Evolutionary conservation across 192 early-diverging fungal genomes (phyloP), one percentile per base, ranked within the genome.

Genomic region (Coemansia sp.): DNA sequence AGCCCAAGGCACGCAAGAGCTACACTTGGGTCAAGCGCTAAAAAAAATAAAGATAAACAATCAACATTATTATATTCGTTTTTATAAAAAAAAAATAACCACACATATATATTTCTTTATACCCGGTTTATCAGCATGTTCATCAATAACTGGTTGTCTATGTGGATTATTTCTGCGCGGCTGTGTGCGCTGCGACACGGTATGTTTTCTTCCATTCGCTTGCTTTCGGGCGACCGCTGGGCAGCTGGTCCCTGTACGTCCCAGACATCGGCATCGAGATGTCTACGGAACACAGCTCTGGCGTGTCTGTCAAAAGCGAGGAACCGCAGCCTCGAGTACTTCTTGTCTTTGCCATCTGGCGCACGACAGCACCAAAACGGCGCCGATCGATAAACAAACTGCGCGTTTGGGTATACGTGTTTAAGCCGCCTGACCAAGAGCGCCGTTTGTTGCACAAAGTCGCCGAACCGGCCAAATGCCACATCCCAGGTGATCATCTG

Each of bases 1-100:
- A 95, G 75, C 90, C 90, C 28, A 93, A 92, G 84, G 93, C 94
- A n/a, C 87, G 96, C 69, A 92, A 92, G 77, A 90, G 89, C 83
- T 91, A 91, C 78, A 91, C 91, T 18, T 95, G 94, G 86, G 86
- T 87, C 68, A 87, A 87, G 75, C 84, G 86, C 52, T 87, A 76
- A 73, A 17, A 30, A 48, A 28, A 50, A 10, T 10, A 38, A 38
- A 38, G 36, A 38, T 38, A 7, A 38, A 7, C 10, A 7, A 38
- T 38, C 36, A 7, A 18, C 38, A 36, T 40, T 60, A 22, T 58
- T 45, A 60, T 52, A 32, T 36, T 64, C 11, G 5, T 5, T 22
- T 50, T 50, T 5, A 8, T 16, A 22, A 8, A 50, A 16, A 40
- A 42, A 61, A 61, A 42, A 60, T 38, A 60, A 30, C 8, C 58